Base-by-base conservation (phyloP, 164 flowering plant species). In the Vitis riparia region DNA sequence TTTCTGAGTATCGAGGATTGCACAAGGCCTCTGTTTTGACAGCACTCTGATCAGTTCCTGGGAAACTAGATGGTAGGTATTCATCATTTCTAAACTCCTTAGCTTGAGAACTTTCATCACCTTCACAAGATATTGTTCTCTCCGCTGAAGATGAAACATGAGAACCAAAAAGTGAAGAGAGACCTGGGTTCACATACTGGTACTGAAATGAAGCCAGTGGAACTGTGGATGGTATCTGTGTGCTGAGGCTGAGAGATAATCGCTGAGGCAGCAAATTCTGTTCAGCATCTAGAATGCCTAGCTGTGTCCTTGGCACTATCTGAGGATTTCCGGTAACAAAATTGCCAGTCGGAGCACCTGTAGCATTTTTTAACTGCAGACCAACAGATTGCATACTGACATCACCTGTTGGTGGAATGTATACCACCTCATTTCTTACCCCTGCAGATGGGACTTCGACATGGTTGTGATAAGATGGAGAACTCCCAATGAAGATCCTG, bases 201-300 rank as follows among this genome's bases (percentile, higher is more conserved):
- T 74, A 83, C 44, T 77, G 83, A 63, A 82, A 80, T 2, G 85
- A 76, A 71, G 81, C 77, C 23, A 63, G 62, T 29, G 86, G 72
- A 68, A 81, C 68, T 15, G 76, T 78, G 23, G 86, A 81, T 11
- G 83, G 84, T 49, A 90, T 80, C 65, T 85, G 82, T 13, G 89
- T 81, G 74, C 92, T 76, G 58, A 89, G 92, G 70, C 87, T 88
- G 10, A 92, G 91, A 62, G 97, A 91, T 62, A 92, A 76, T 37
- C 91, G 93, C 55, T 89, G 87, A 51, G 76, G 71, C 55, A 79
- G 86, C 30, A 76, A 70, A 68, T 78, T 85, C 50, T 75, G 89
- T 50, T 82, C 88, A 63, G 76, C 74, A 47, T 77, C 78, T 37
- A 81, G 63, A 70, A 76, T 69, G 15, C 81, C 79, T 63, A 76